Percentiles rank a stretch among this genome's conserved stretches.
phyloP scores from a whole-genome alignment of 202 grass and related monocot genomes.

The Eragrostis tef region DNA sequence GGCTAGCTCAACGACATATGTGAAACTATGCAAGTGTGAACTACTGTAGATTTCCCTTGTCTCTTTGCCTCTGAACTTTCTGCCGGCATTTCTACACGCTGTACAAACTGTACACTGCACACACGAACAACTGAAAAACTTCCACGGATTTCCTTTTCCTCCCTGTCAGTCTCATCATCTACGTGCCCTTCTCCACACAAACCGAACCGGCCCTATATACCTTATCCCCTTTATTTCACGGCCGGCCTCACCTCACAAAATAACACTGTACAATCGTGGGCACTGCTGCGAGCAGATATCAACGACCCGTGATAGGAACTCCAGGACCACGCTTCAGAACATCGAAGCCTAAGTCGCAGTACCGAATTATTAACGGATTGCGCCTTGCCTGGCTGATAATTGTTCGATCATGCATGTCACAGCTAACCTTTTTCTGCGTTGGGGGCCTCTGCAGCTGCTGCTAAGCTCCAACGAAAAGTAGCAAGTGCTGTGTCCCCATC shows the following conservation, averaged over 20 bases:
- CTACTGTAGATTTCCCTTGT: background rate
- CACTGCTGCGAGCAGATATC: background rate
- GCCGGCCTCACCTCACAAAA: background rate
- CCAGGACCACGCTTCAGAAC: background rate
- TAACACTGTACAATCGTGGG: background rate
- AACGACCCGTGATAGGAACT: background rate
- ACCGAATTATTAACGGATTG: background rate
- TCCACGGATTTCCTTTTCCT: background rate
- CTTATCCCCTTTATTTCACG: background rate
- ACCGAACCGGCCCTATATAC: background rate
- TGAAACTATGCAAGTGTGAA: background rate
- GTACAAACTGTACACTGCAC: background rate
- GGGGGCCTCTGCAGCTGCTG: background rate
- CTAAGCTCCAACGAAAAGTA: background rate
- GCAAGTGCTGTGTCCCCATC: constrained; percentile 36
- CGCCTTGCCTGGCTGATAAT: background rate
- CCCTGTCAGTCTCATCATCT: background rate
- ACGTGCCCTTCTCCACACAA: background rate
- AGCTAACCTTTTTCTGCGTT: background rate
- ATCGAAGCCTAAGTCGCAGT: background rate
- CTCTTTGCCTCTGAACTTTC: background rate
- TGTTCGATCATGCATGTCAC: background rate
- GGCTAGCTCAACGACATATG: background rate
- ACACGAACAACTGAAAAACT: background rate
- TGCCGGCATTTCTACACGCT: background rate